These are phyloP conservation scores for Halenospora varia DNA, from an alignment of 495 filamentous ascomycete species.

Conservation along the genomic window DNA sequence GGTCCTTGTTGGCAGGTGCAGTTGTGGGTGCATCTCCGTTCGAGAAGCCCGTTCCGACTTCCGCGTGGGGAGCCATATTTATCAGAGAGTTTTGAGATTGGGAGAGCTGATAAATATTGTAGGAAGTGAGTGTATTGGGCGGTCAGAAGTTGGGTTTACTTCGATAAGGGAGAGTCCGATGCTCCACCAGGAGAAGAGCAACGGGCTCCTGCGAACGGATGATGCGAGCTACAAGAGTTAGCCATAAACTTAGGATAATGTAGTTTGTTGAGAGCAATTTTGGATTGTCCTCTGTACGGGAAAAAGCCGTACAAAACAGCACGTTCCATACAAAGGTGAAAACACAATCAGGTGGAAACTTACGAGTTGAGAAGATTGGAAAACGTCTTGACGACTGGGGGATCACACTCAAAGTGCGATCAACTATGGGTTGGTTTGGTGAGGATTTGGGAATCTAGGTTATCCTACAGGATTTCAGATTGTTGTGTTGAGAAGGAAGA, in stretches of 20 bases:
- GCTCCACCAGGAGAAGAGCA: conserved; percentile 86
- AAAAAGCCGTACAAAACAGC: too few species aligned
- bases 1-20: conserved; percentile 39
- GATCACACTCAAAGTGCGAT: conserved; percentile 24
- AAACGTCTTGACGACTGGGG: conserved; percentile 70
- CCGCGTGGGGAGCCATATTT: conserved; percentile 94
- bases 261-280: too few species aligned
- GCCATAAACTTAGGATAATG: conserved; percentile 2
- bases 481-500: neutral
- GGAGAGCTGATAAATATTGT: conserved; percentile 1
- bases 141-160: conserved; percentile 42
- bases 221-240: conserved; percentile 64
- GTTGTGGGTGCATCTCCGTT: conserved; percentile 58
- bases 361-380: conserved; percentile 89
- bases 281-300: too few species aligned
- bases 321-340: too few species aligned
- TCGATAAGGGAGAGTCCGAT: conserved; percentile 69
- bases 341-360: conserved; percentile 26
- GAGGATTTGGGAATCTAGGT: neutral
- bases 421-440: conserved; percentile 5
- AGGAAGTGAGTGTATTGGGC: conserved; percentile 23
- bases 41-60: conserved; percentile 63
- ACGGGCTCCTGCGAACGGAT: conserved; percentile 96
- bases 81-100: conserved; percentile 8
- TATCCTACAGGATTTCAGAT: neutral